Evolutionary conservation across 2,329 filamentous ascomycete species (phyloP).

Genomic region (Talaromyces sp.): DNA sequence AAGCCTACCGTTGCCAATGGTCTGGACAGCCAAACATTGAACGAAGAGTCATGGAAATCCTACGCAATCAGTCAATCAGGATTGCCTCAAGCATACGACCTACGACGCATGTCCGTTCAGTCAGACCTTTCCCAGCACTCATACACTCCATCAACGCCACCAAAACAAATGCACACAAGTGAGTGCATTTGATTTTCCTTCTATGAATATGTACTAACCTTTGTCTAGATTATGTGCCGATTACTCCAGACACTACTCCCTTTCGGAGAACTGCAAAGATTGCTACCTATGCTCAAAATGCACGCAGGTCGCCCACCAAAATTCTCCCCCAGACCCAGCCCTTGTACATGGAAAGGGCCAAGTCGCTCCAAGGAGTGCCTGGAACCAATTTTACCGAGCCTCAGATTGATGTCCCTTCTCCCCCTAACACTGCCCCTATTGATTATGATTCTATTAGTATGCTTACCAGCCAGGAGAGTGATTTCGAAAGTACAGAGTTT

Average conservation of each 20-base stretch:
- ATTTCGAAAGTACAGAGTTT: slow-evolving; percentile 23
- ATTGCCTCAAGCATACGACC: slow-evolving; percentile 18
- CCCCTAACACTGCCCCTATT: slow-evolving; percentile 50
- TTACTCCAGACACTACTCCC: slow-evolving; percentile 64
- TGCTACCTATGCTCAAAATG: slow-evolving; percentile 33
- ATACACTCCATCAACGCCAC: slow-evolving; percentile 58
- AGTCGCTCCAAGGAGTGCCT: slow-evolving; percentile 42
- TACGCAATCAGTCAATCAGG: slow-evolving; percentile 19
- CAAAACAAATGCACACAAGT: slow-evolving; percentile 57
- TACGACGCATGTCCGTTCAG: slow-evolving; percentile 34
- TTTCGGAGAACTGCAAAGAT: slow-evolving; percentile 36
- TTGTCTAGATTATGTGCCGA: slow-evolving; percentile 55
- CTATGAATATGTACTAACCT: not conserved
- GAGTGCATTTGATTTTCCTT: slow-evolving; percentile 26
- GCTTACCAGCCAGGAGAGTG: slow-evolving; percentile 47
- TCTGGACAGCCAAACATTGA: slow-evolving; percentile 18
- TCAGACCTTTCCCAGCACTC: slow-evolving; percentile 30
- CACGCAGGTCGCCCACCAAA: slow-evolving; percentile 37
- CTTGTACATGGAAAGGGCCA: slow-evolving; percentile 40
- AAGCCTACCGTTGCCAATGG: slow-evolving; percentile 18
- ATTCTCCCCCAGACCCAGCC: slow-evolving; percentile 28
- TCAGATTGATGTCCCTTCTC: slow-evolving; percentile 50
- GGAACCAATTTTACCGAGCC: slow-evolving; percentile 26
- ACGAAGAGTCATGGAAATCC: slow-evolving; percentile 22
- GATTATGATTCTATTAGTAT: slow-evolving; percentile 43